Evolutionary conservation across 805 yeast species (phyloP), one percentile per base, ranked within the genome.

Genomic region (Teunomyces stri): DNA sequence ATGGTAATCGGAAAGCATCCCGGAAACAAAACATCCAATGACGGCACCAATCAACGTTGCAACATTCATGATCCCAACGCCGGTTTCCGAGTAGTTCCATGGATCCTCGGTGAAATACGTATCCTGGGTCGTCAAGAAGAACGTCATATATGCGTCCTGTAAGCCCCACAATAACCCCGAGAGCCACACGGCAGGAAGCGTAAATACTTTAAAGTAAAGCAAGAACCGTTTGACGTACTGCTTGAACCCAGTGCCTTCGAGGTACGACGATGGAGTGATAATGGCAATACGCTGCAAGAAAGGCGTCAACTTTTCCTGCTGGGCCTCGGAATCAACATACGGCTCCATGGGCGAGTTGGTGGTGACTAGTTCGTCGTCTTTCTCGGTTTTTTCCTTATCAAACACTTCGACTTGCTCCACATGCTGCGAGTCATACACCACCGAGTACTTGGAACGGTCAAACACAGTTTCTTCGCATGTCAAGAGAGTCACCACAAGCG

Each of bases 381-480:
- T 45, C 12, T 46, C 50, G 4, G 15, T 30, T 2, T 30, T 18
- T n/a, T 20, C 37, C 22, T 21, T 36, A 18, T 21, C 22, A 25
- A 47, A 18, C 55, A 55, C 12, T 6, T 21, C 37, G 38, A 33
- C 42, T 9, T 40, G 21, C n/a, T 44, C 40, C 5, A 47, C 29
- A 3, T 35, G 21, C 11, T 27, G 33, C 13, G 51, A 42, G 13
- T 54, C 53, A 36, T 50, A 48, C 11, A 52, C 56, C n/a, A 44
- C 45, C 6, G 52, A 49, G 43, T 61, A 63, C 39, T 50, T 56
- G 20, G 57, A 47, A 39, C 74, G 57, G 50, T 71, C 71, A 51
- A 78, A 80, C 44, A 70, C 73, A 11, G 85, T 79, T 57, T 81
- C 84, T 57, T 80, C 84, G 78, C 78, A 72, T 28, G 75, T 68